Evolutionary conservation across 345 rosid species (phyloP).

Genomic region (Hevea brasiliensis): DNA sequence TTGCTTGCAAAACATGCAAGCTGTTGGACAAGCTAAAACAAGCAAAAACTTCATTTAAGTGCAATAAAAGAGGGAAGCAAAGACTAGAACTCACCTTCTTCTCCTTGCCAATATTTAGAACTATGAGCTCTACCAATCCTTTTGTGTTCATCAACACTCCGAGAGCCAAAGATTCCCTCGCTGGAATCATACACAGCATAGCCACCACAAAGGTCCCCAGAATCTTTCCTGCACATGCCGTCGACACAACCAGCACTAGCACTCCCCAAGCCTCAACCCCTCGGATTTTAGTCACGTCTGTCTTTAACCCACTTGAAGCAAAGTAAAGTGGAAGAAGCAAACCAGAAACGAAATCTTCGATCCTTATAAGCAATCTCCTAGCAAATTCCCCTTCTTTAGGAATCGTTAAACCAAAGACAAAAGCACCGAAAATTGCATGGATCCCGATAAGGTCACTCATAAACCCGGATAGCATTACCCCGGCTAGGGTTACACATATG

Average conservation of each 20-base stretch:
- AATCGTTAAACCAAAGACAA: conserved; percentile 71
- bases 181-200: conserved; percentile 61
- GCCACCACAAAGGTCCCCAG: conserved; percentile 74
- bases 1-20: too few species aligned
- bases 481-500: conserved; percentile 67
- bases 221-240: conserved; percentile 78
- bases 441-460: conserved; percentile 70
- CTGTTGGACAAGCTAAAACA: too few species aligned
- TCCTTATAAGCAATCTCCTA: conserved; percentile 62
- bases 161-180: conserved; percentile 62
- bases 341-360: conserved; percentile 83
- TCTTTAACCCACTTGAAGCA: conserved; percentile 82
- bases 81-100: conserved; percentile 47
- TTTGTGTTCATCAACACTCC: conserved; percentile 91
- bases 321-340: conserved; percentile 80
- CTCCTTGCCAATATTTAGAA: conserved; percentile 89
- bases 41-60: too few species aligned
- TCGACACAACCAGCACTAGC: conserved; percentile 58
- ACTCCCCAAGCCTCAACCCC: conserved; percentile 71
- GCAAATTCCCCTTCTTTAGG: conserved; percentile 84
- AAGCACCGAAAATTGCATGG: conserved; percentile 83
- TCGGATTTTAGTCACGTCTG: conserved; percentile 56
- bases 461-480: conserved; percentile 76
- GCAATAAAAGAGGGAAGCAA: too few species aligned
- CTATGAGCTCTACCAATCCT: conserved; percentile 90